Conservation (phyloP, 495 filamentous ascomycete genomes). For the Penicillium angulare region DNA sequence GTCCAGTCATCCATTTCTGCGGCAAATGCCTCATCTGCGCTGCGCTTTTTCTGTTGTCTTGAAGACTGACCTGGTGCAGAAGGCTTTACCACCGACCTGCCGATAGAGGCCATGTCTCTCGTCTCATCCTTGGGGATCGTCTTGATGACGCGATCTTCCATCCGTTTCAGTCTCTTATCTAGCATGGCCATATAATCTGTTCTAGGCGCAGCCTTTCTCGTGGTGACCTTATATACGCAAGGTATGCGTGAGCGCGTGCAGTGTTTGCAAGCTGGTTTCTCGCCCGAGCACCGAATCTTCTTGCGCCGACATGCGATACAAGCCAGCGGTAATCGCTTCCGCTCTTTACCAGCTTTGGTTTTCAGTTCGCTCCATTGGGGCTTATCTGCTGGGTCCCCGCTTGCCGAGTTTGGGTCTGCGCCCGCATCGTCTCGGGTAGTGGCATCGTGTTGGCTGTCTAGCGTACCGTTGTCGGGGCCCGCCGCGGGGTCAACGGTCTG, state of each 20-base stretch:
- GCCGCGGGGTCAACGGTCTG: slow-evolving; percentile 25
- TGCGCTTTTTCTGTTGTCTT: slow-evolving; percentile 73
- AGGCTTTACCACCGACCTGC: slow-evolving; percentile 77
- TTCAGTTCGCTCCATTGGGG: slow-evolving; percentile 95
- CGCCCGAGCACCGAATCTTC: slow-evolving; percentile 97
- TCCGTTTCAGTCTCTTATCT: slow-evolving; percentile 86
- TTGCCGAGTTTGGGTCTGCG: slow-evolving; percentile 53
- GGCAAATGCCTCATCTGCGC: slow-evolving; percentile 85
- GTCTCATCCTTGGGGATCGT: slow-evolving; percentile 83
- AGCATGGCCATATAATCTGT: slow-evolving; percentile 99
- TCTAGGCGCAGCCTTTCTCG: slow-evolving; percentile 89
- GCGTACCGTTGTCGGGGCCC: slow-evolving; percentile 19
- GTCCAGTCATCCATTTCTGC: slow-evolving; percentile 82
- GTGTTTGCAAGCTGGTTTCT: slow-evolving; percentile 97
- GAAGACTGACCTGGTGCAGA: slow-evolving; percentile 59
- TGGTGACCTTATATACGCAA: slow-evolving; percentile 98
- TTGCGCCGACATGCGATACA: slow-evolving; percentile 96
- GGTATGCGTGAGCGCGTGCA: slow-evolving; percentile 91
- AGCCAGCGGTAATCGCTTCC: slow-evolving; percentile 87
- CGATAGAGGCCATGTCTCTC: slow-evolving; percentile 57
- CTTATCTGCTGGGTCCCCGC: slow-evolving; percentile 34
- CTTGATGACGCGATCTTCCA: slow-evolving; percentile 98
- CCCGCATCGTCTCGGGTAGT: slow-evolving; percentile 18
- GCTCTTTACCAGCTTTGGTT: slow-evolving; percentile 96
- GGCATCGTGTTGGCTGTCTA: slow-evolving; percentile 25